Conservation (phyloP, 2,329 filamentous ascomycete species). For the Botrytis squamosa region DNA sequence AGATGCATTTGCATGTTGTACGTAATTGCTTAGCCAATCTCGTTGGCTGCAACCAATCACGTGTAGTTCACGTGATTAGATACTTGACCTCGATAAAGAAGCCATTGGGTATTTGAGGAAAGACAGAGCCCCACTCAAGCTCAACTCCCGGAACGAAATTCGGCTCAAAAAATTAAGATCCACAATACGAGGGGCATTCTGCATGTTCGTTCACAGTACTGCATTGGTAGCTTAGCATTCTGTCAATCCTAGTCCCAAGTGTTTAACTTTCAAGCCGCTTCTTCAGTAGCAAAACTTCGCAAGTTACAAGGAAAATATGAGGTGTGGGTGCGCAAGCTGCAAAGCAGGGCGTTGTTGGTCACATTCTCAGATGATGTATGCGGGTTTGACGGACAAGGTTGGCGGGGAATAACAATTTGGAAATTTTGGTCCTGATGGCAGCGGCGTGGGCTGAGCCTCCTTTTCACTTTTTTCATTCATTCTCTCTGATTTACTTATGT, state of each 20-base stretch:
- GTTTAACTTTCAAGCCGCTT: slow-evolving; percentile 5
- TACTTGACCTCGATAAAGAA: background rate
- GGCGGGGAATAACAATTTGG: background rate
- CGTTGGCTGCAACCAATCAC: background rate
- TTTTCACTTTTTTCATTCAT: background rate
- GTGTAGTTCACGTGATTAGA: background rate
- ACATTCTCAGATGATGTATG: slow-evolving; percentile 16
- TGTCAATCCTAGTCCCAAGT: background rate
- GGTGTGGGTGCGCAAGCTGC: slow-evolving; percentile 3
- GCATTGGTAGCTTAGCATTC: background rate
- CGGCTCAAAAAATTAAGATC: background rate
- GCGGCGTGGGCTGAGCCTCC: background rate
- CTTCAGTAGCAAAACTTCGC: background rate
- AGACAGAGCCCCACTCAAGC: background rate
- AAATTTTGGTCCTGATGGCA: background rate
- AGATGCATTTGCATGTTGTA: slow-evolving; percentile 7
- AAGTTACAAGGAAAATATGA: background rate
- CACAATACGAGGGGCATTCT: slow-evolving; percentile 13
- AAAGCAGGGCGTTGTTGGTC: slow-evolving; percentile 10
- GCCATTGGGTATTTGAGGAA: background rate
- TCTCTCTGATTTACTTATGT: background rate
- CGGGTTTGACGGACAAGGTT: background rate
- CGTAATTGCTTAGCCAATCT: background rate
- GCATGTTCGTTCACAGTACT: background rate
- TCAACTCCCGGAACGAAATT: background rate